Percentiles rank a stretch among this genome's conserved stretches.
phyloP scores from a whole-genome alignment of 345 rosid genomes.

The Orychophragmus violaceus region DNA sequence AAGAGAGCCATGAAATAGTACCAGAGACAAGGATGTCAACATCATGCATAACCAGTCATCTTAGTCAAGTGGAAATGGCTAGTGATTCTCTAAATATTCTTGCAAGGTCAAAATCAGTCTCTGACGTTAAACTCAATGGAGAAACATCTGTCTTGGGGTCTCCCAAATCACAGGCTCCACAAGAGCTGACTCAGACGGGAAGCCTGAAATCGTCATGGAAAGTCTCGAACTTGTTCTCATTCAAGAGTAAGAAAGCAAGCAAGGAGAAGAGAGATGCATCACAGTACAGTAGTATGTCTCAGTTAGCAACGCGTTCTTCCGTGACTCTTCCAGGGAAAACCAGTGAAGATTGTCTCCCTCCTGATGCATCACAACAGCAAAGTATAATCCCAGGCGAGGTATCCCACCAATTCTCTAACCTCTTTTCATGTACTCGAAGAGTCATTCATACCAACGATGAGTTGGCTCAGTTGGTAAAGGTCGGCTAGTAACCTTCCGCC shows the following conservation, averaged over 20 bases:
- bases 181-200: constrained; percentile 46
- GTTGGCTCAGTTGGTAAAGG: too few species aligned
- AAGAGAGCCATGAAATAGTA: constrained; percentile 32
- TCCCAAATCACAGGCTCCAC: constrained; percentile 38
- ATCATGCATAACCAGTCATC: constrained; percentile 41
- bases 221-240: constrained; percentile 82
- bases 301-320: constrained; percentile 24
- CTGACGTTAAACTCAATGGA: constrained; percentile 45
- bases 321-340: constrained; percentile 26
- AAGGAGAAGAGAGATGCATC: constrained; percentile 49
- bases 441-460: too few species aligned
- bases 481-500: too few species aligned
- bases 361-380: constrained; percentile 28
- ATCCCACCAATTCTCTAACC: constrained; percentile 13
- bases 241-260: constrained; percentile 55
- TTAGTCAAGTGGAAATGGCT: constrained; percentile 41
- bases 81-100: constrained; percentile 48
- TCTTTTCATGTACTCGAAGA: neutral
- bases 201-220: constrained; percentile 60
- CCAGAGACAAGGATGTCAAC: constrained; percentile 55
- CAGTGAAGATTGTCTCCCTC: constrained; percentile 19
- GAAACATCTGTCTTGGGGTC: constrained; percentile 40
- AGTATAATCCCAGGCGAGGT: constrained; percentile 50
- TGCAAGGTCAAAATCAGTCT: constrained; percentile 71
- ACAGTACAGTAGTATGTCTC: too few species aligned